These are phyloP conservation scores for Pseudocercospora crystallina DNA, from an alignment of 2,329 filamentous ascomycete genomes.

Conservation along the genomic window DNA sequence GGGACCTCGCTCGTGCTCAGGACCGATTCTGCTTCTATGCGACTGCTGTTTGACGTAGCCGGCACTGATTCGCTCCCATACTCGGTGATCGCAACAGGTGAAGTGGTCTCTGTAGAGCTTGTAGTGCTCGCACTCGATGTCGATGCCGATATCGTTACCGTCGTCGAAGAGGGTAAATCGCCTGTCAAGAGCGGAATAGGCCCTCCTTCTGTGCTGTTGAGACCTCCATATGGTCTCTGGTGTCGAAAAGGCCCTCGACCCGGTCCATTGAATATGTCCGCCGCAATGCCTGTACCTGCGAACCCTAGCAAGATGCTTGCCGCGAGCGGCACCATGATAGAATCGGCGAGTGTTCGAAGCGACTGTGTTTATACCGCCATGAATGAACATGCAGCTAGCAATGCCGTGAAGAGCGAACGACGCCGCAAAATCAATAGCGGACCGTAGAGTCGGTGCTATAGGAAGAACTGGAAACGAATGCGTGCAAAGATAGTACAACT, in stretches of 20 bases:
- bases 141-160: too few species aligned
- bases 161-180: too few species aligned
- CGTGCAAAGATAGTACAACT: slow-evolving; percentile 4
- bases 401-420: slow-evolving; percentile 2
- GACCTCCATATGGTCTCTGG: slow-evolving; percentile 4
- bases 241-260: slow-evolving; percentile 3
- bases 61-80: too few species aligned
- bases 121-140: too few species aligned
- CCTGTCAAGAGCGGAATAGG: too few species aligned
- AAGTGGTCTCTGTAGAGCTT: too few species aligned
- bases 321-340: slow-evolving; percentile 13
- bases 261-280: slow-evolving; percentile 1
- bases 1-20: too few species aligned
- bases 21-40: too few species aligned
- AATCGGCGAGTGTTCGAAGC: background rate
- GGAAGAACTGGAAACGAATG: background rate
- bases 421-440: too few species aligned
- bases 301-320: slow-evolving; percentile 12
- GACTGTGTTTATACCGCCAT: slow-evolving; percentile 5
- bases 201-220: background rate
- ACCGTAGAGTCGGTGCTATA: background rate
- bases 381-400: background rate
- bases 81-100: too few species aligned
- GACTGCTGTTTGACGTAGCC: too few species aligned
- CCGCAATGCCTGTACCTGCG: slow-evolving; percentile 8